phyloP scores from a whole-genome alignment of 1,284 basidiomycete genomes.

The Caloboletus inedulis region DNA sequence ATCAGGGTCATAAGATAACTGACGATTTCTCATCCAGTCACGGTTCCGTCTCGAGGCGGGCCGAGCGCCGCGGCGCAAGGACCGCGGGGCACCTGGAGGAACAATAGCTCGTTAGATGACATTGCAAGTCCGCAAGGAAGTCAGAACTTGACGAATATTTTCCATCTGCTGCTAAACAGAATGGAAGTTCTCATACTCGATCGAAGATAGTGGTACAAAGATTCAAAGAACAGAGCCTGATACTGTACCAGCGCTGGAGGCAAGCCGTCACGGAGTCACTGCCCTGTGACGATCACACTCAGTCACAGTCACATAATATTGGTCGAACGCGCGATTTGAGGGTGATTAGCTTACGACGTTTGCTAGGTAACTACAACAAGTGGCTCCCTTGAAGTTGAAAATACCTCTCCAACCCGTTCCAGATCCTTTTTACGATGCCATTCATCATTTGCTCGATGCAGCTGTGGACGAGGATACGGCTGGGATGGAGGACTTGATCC shows the following conservation, averaged over 20 bases:
- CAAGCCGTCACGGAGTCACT: too few relatives aligned
- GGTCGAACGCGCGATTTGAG: too few relatives aligned
- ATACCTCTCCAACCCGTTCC: background rate
- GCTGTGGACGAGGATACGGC: background rate
- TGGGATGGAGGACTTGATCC: too few relatives aligned
- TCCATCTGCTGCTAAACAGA: background rate
- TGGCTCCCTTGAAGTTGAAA: background rate
- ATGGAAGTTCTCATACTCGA: too few relatives aligned
- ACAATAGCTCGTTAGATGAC: background rate
- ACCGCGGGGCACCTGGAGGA: background rate
- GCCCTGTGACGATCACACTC: too few relatives aligned
- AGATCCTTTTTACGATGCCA: background rate
- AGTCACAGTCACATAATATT: too few relatives aligned
- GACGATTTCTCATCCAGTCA: background rate
- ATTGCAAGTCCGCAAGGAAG: background rate
- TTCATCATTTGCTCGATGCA: background rate
- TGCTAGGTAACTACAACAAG: too few relatives aligned
- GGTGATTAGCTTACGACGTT: too few relatives aligned
- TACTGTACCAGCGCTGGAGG: too few relatives aligned
- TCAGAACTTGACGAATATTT: background rate
- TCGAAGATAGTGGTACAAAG: background rate
- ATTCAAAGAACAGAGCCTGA: background rate
- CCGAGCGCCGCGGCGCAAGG: background rate
- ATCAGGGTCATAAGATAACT: background rate
- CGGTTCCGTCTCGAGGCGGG: background rate